Evolutionary conservation across 1,284 basidiomycete genomes (phyloP), one percentile per base, ranked within the genome.

Genomic region (Leccinum huronense): DNA sequence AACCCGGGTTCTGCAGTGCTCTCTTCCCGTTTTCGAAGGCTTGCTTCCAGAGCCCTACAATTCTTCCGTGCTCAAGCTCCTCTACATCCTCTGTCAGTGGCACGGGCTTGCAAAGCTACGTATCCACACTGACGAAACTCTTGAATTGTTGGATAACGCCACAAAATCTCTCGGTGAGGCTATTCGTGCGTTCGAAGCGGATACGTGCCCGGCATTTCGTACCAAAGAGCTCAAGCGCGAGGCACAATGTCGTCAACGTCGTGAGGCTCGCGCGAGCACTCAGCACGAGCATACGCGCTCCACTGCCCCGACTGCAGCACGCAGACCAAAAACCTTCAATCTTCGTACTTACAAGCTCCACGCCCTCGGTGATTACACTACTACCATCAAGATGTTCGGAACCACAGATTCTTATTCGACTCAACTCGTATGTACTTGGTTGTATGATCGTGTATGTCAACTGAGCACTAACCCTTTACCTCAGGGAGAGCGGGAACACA

Each of bases 311-410:
- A 42, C 13, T 42, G 13, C 40, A 42, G 40, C 40, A 16, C 9
- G 45, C 30, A 16, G 38, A 55, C 40, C 54, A 16, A 67, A 70
- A 60, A 34, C 13, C 9, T 67, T 74, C 61, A 74, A 73, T 58
- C 36, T 69, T 11, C 54, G 60, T 13, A 72, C 68, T 33, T 67
- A 67, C 60, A 75, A 75, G 57, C 57, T 67, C 6, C 72, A 74
- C 60, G 36, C 68, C 1, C 59, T 73, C 2, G 70, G 63, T 3
- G 69, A 74, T 45, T 69, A 69, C 54, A 60, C 60, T 1, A 7
- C 19, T 3, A 42, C 40, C 1, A 68, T 72, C 57, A 48, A 51
- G 11, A 48, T 56, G 42, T 69, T 59, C 59, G 69, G 70, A 0
- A 67, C 69, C 13, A 23, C 23, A 23, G 23, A 23, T 23, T 23